Evolutionary conservation across 106 monocot genomes (phyloP), one percentile per base, ranked within the genome.

Genomic region (Xerophyta viscosa): DNA sequence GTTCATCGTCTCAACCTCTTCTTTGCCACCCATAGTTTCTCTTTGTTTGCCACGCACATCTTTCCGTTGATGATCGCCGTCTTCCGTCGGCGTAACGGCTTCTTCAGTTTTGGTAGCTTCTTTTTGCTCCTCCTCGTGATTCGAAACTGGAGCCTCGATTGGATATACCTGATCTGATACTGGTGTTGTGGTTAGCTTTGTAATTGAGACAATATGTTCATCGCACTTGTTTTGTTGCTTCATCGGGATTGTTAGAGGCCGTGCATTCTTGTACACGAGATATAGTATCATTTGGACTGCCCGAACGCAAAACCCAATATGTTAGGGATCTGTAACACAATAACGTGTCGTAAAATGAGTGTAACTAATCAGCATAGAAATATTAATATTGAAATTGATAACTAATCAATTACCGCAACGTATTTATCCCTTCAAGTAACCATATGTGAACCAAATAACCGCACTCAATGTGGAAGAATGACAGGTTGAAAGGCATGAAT

Each of bases 401-500:
- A 8, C 27, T 3, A 26, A 30, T 10, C 1, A 23, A 24, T 73
- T 66, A 86, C 86, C 52, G 69, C 69, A 8, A 86, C 68, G 48
- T 62, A 86, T 25, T 54, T 37, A 39, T 86, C 80, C 21, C 77
- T 68, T 60, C 8, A 80, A 56, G 20, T 73, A 52, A 6, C 86
- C 80, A 28, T 86, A 81, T 31, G 43, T 29, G 48, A 80, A 73
- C 86, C 86, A 86, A 0, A 50, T 44, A 7, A 77, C 46, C 0
- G 86, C 86, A 22, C 69, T 86, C 6, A 73, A 8, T 3, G 77
- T 86, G 76, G 69, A 73, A 81, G 54, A 71, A 50, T 0, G 86
- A 86, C 4, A 86, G 46, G 1, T 41, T 30, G 49, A 81, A 76
- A 1, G 86, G 86, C 86, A 86, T 86, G 77, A 66, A 86, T 58